These are phyloP conservation scores for Arthrinium puccinioides DNA, from an alignment of 2,329 filamentous ascomycete genomes.

Conservation along the genomic window DNA sequence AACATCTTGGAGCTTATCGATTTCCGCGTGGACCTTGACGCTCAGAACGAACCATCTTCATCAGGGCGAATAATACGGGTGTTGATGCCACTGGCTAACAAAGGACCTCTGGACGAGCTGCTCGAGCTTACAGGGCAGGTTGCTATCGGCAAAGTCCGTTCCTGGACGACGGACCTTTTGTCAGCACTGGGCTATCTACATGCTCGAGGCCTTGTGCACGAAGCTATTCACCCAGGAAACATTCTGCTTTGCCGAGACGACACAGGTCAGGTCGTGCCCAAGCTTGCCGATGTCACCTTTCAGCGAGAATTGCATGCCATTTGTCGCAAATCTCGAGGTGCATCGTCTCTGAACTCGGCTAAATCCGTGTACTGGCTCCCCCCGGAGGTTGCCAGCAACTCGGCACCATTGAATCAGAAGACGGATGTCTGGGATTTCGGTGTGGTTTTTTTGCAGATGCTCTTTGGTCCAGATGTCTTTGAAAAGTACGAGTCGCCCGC, in stretches of 20 bases:
- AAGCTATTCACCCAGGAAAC: slow-evolving; percentile 73
- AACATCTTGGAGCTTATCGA: slow-evolving; percentile 76
- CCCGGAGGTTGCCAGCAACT: slow-evolving; percentile 62
- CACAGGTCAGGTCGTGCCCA: slow-evolving; percentile 63
- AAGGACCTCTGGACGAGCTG: slow-evolving; percentile 75
- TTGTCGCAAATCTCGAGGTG: slow-evolving; percentile 41
- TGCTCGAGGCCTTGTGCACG: slow-evolving; percentile 75
- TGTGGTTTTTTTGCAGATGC: slow-evolving; percentile 86
- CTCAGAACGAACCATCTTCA: slow-evolving; percentile 27
- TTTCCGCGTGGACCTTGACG: slow-evolving; percentile 64
- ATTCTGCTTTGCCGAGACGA: slow-evolving; percentile 67
- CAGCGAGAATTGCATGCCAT: slow-evolving; percentile 61
- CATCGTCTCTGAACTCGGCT: slow-evolving; percentile 50
- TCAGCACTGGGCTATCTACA: slow-evolving; percentile 86
- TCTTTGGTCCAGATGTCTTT: slow-evolving; percentile 74
- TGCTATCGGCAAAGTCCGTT: slow-evolving; percentile 66
- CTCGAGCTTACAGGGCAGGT: slow-evolving; percentile 72
- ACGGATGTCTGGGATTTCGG: slow-evolving; percentile 95
- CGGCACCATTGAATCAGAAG: slow-evolving; percentile 61
- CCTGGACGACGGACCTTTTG: slow-evolving; percentile 87
- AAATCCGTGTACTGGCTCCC: slow-evolving; percentile 79
- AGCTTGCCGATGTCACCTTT: slow-evolving; percentile 68
- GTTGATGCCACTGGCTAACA: slow-evolving; percentile 70
- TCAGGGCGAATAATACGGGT: slow-evolving; percentile 63
- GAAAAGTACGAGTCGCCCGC: slow-evolving; percentile 74